Conservation (phyloP, 768 basidiomycete genomes). For the Termitomyces sp. region DNA sequence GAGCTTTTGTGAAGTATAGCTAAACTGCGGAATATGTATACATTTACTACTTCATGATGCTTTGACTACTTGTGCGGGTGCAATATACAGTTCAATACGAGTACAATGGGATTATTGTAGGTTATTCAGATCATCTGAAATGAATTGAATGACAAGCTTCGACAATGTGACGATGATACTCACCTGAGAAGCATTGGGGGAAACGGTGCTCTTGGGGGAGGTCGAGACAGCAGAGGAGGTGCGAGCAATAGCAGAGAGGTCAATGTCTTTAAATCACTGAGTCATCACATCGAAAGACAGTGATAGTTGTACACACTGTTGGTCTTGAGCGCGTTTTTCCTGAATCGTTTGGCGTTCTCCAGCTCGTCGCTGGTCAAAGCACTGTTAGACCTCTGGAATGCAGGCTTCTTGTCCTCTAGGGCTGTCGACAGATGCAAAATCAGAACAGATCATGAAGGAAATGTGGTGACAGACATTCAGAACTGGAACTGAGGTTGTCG, state of each 20-base stretch:
- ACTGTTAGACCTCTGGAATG: constrained; percentile 30
- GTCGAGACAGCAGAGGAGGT: constrained; percentile 64
- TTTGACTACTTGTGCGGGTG: not conserved
- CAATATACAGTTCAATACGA: constrained; percentile 1
- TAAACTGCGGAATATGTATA: not conserved
- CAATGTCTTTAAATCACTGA: constrained; percentile 28
- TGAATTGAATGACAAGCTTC: not conserved
- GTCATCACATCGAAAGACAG: not conserved
- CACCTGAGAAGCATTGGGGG: not conserved
- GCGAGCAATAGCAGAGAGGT: constrained; percentile 77
- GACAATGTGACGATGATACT: not conserved
- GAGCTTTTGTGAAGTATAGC: not conserved
- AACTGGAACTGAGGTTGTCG: constrained; percentile 12
- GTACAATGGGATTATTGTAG: not conserved
- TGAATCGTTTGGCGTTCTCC: constrained; percentile 56
- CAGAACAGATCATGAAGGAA: not conserved
- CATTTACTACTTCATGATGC: not conserved
- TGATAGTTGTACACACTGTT: constrained; percentile 31
- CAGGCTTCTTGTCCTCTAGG: constrained; percentile 22
- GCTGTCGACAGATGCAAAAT: constrained; percentile 6
- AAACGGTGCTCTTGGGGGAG: constrained; percentile 32
- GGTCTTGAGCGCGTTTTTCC: constrained; percentile 68
- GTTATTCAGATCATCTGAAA: constrained; percentile 1
- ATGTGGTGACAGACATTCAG: constrained; percentile 12
- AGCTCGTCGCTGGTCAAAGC: constrained; percentile 59